Evolutionary conservation across 2,329 filamentous ascomycete species (phyloP), one percentile per base, ranked within the genome.

Genomic region (Endocalyx cinctus): DNA sequence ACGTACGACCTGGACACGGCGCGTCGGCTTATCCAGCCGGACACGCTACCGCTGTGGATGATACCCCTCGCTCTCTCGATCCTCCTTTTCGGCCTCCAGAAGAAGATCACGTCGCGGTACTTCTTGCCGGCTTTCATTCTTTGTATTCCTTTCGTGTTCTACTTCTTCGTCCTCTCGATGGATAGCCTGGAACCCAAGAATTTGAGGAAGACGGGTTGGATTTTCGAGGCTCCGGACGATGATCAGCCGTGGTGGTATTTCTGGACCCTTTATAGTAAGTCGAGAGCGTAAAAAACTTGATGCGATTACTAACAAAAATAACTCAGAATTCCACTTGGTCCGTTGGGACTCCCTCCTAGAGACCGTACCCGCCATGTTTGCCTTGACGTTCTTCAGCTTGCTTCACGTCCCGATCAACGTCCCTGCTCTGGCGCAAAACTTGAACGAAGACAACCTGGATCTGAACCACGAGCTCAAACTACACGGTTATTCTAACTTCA

Each of bases 401-500:
- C 74, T 98, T 3, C 92, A 98, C 56, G 92, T 98, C 3, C 92
- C 92, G 0, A 98, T 98, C 63, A 98, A 98, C 51, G 89, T 98
- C 5, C 92, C 92, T 3, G 92, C 92, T 3, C 66, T 98, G 38
- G 92, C 87, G 0, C 82, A 95, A 30, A 88, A 87, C 19, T 87
- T 85, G 5, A 87, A 88, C 27, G 89, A 97, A 59, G 92, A 98
- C 55, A 85, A 97, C 53, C 75, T 94, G 18, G 82, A 94, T 54
- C 77, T 98, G 30, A 87, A 98, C 54, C 79, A 85, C 42, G 92
- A 98, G 58, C 70, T 98, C 15, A 87, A 89, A 52, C 80, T 94
- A 27, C 92, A 98, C 52, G 92, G 92, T 3, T 77, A 92, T 46
- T 96, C 90, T 2, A 98, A 98, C 60, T 83, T 89, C 13, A 50